These are phyloP conservation scores for Gloeophyllum trabeum DNA, from an alignment of 768 basidiomycete genomes.

Conservation along the genomic window DNA sequence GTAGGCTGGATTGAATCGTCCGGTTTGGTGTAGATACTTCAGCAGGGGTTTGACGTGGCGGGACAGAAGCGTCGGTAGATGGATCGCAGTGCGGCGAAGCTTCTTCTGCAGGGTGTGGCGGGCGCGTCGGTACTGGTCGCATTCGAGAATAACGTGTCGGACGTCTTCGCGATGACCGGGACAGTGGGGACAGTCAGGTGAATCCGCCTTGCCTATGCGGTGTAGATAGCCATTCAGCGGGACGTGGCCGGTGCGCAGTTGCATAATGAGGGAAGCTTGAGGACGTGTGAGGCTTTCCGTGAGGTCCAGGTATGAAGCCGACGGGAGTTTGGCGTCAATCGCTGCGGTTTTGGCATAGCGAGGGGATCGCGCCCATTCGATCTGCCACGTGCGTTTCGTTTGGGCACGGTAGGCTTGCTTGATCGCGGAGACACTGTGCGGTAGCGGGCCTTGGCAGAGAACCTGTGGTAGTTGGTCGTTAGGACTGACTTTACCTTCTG, in stretches of 20 bases:
- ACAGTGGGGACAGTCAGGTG: slow-evolving; percentile 12
- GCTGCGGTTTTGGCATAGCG: background rate
- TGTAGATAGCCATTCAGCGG: slow-evolving; percentile 12
- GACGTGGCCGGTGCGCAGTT: slow-evolving; percentile 11
- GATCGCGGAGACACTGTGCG: background rate
- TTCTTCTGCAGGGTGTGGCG: too few relatives aligned
- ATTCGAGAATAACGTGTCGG: slow-evolving; percentile 17
- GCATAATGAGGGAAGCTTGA: slow-evolving; percentile 8
- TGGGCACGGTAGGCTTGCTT: background rate
- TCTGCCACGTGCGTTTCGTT: too few relatives aligned
- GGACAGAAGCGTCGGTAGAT: too few relatives aligned
- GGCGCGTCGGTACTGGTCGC: slow-evolving; percentile 15
- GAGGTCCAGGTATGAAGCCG: slow-evolving; percentile 1
- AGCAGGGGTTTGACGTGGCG: too few relatives aligned
- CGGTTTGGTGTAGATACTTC: too few relatives aligned
- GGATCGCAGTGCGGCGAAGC: too few relatives aligned
- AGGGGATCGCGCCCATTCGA: too few relatives aligned
- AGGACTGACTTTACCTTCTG: slow-evolving; percentile 1
- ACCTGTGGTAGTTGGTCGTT: background rate
- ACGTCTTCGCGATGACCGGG: slow-evolving; percentile 13
- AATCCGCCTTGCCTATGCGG: slow-evolving; percentile 7
- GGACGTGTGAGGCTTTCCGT: slow-evolving; percentile 2
- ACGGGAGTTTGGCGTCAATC: slow-evolving; percentile 2
- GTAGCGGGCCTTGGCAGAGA: background rate
- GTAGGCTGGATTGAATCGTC: too few relatives aligned